Base-by-base conservation (phyloP, 2,329 filamentous ascomycete species). In the Ramularia endophylla region DNA sequence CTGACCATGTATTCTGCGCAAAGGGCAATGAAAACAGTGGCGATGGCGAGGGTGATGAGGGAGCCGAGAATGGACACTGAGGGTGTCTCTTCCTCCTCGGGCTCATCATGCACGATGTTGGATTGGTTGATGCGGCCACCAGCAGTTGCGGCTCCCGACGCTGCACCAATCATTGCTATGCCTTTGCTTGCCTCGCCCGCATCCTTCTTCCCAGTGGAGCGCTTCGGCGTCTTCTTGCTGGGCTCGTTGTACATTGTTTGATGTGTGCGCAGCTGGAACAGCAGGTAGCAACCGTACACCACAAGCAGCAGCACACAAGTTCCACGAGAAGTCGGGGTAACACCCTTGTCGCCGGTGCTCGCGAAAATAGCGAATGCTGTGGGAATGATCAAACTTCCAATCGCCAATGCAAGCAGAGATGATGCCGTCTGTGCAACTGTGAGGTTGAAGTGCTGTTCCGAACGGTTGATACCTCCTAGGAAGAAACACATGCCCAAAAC, bases 401-500 rank as follows among this genome's bases (percentile, higher is more conserved):
- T 85, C 11, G 85, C 82, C 15, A 94, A 72, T 9, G 86, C 82
- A 15, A 94, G 75, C 38, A 94, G 68, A 57, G 83, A 87, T 11
- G 88, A 81, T 3, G 88, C 86, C 0, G 89, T 95, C 63, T 95
- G 88, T 0, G 89, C 89, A 5, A 95, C 88, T 0, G 86, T 90
- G 25, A 85, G 80, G 69, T 95, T 95, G 75, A 95, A 97, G 63
- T 79, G 82, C 62, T 95, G 90, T 61, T 94, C 85, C 19, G 77
- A 59, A 19, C 89, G 79, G 44, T 84, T 81, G 53, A 94, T 63
- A 3, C 87, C 87, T 36, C 87, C 88, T 46, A 86, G 83, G 69
- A 94, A 92, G 72, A 94, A 95, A 61, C 83, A 92, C 80, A 89
- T 94, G 41, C 87, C 89, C 71, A 95, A 71, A 38, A 95, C 87